phyloP scores from a whole-genome alignment of 805 yeast genomes.

The Hanseniaspora lindneri region DNA sequence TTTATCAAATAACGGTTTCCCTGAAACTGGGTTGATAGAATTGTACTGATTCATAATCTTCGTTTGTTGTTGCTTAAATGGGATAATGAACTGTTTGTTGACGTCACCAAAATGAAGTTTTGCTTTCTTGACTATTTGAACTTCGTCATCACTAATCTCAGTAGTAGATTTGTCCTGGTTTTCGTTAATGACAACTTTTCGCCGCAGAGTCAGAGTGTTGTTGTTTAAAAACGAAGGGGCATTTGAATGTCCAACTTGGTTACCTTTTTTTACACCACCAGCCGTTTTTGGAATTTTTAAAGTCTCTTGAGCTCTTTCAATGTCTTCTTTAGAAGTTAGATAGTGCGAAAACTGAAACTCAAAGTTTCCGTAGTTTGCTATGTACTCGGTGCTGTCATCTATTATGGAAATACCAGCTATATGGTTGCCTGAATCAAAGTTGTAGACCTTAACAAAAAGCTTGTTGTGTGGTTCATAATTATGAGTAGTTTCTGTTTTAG shows the following conservation, averaged over 20 bases:
- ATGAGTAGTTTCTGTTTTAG: conserved; percentile 27
- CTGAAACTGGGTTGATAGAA: background rate
- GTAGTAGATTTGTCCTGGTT: too few species aligned
- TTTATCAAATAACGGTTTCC: conserved; percentile 30
- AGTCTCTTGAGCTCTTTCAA: background rate
- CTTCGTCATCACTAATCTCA: background rate
- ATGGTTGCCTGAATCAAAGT: conserved; percentile 45
- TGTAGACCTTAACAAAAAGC: conserved; percentile 35
- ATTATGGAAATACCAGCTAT: conserved; percentile 21
- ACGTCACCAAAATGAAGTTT: background rate
- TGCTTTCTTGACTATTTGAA: background rate
- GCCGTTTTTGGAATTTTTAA: conserved; percentile 7
- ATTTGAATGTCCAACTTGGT: too few species aligned
- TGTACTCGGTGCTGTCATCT: conserved; percentile 16
- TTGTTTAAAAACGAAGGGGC: background rate
- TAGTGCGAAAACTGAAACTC: conserved; percentile 20
- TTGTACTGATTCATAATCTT: background rate
- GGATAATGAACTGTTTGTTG: background rate
- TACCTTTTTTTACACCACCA: too few species aligned
- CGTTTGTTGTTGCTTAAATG: background rate
- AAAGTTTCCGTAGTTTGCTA: conserved; percentile 19
- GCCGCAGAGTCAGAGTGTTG: too few species aligned
- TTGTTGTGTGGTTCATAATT: conserved; percentile 29
- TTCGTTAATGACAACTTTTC: too few species aligned
- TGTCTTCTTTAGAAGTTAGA: background rate